A percentile compares a stretch with the other conserved stretches of the same genome.
These are phyloP conservation scores for Candida incommunis DNA, from an alignment of 805 yeast genomes.

Conservation along the genomic window DNA sequence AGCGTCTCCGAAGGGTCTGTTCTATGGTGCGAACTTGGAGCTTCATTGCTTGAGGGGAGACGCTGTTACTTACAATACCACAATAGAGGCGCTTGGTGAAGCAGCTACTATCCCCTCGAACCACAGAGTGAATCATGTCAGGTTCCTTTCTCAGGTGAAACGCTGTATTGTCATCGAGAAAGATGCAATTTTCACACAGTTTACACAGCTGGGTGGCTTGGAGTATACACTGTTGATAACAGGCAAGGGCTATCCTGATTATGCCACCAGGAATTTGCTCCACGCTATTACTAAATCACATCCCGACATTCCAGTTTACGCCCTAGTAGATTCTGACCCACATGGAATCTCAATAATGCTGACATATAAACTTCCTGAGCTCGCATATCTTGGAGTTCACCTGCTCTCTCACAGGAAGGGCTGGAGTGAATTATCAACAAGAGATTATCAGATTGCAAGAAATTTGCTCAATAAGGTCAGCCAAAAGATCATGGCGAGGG, in stretches of 20 bases:
- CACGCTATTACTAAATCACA: slow-evolving; percentile 15
- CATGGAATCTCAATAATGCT: slow-evolving; percentile 43
- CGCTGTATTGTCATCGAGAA: slow-evolving; percentile 35
- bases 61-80: too few relatives aligned
- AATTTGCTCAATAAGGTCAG: slow-evolving; percentile 17
- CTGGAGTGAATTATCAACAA: slow-evolving; percentile 13
- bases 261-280: slow-evolving; percentile 33
- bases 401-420: slow-evolving; percentile 26
- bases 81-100: slow-evolving; percentile 5
- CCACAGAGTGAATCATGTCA: slow-evolving; percentile 11
- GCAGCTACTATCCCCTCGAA: slow-evolving; percentile 24
- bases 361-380: slow-evolving; percentile 14
- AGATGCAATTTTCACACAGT: slow-evolving; percentile 29
- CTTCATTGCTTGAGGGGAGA: slow-evolving; percentile 5
- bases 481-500: slow-evolving; percentile 23
- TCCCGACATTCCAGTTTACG: slow-evolving; percentile 27
- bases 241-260: slow-evolving; percentile 58
- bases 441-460: slow-evolving; percentile 22
- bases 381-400: slow-evolving; percentile 28
- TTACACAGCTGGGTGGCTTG: slow-evolving; percentile 11
- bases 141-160: slow-evolving; percentile 8
- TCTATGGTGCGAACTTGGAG: slow-evolving; percentile 16
- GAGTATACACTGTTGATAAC: slow-evolving; percentile 28
- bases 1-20: slow-evolving; percentile 44
- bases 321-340: slow-evolving; percentile 50